Percentiles rank a stretch among this genome's conserved stretches.
These are phyloP conservation scores for Eurotiales sp. DNA, from an alignment of 2,329 filamentous ascomycete species.

Conservation along the genomic window DNA sequence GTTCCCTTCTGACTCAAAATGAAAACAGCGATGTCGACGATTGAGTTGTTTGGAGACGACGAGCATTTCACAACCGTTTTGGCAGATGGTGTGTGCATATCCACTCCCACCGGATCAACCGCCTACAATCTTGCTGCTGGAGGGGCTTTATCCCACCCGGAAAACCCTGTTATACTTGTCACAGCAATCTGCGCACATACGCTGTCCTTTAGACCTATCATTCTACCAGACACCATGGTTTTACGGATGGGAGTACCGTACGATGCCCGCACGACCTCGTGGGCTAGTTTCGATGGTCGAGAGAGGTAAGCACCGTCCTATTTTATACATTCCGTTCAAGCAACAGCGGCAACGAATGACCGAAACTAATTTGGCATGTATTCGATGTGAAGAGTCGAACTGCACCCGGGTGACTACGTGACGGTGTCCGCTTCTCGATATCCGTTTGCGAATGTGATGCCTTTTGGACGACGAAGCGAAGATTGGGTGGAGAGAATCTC, in stretches of 20 bases:
- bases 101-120: conserved; percentile 90
- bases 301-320: conserved; percentile 55
- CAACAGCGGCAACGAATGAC: not conserved
- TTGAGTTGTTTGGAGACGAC: conserved; percentile 90
- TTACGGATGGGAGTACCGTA: conserved; percentile 92
- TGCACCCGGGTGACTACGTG: conserved; percentile 50
- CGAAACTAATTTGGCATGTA: conserved; percentile 16
- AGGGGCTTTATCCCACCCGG: conserved; percentile 91
- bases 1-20: conserved; percentile 16
- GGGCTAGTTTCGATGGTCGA: conserved; percentile 96
- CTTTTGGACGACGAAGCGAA: conserved; percentile 41
- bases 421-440: conserved; percentile 51
- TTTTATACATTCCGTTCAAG: not conserved
- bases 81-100: conserved; percentile 89
- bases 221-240: conserved; percentile 93
- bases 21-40: conserved; percentile 73
- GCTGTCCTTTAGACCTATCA: conserved; percentile 91
- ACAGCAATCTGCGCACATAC: conserved; percentile 95
- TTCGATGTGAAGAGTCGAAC: conserved; percentile 44
- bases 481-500: conserved; percentile 51
- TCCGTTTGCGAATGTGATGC: conserved; percentile 50
- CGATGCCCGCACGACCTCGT: conserved; percentile 80
- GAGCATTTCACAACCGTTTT: conserved; percentile 92
- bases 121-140: conserved; percentile 95
- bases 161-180: conserved; percentile 92